Evolutionary conservation across 1,139 yeast species (phyloP), one percentile per base, ranked within the genome.

Genomic region (Debaryomyces robertsiae): DNA sequence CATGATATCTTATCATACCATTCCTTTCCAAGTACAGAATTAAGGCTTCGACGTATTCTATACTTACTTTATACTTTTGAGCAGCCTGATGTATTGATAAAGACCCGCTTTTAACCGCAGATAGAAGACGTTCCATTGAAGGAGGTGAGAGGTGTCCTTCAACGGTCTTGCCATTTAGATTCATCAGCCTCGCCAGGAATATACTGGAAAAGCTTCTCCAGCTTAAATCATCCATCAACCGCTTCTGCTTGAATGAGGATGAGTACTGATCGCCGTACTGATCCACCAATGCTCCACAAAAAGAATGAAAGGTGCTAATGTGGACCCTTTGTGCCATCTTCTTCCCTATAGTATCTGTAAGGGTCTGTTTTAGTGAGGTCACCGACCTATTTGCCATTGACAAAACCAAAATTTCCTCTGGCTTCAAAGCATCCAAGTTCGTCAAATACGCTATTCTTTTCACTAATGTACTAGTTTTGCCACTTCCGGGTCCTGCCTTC

Each of bases 311-410:
- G 0, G 93, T 83, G 44, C 72, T 67, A 2, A 81, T 63, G 23
- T 71, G 67, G 4, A 82, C 60, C 13, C 57, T 49, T 1, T 49
- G 42, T 0, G 73, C 65, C 4, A 60, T 28, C 1, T 60, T 65
- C 2, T 45, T 49, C 2, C 76, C 77, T 15, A 31, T 13, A 0
- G 67, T 43, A 0, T 46, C 46, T 0, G 44, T 31, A 17, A 85
- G 54, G 4, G 75, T 68, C 0, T 48, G 44, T 28, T 64, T 60
- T 11, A 85, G 60, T 17, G 82, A 76, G 29, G 70, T 70, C 1
- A 84, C 89, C 0, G 93, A 81, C 40, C 84, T 66, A 50, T 84
- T 85, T 1, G 94, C 84, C 75, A 85, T 72, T 4, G 90, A 81
- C 7, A 86, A 62, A 3, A 84, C 81, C 28, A 84, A 57, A 2